These are phyloP conservation scores for Biscogniauxia marginata DNA, from an alignment of 2,329 filamentous ascomycete genomes.

Conservation along the genomic window DNA sequence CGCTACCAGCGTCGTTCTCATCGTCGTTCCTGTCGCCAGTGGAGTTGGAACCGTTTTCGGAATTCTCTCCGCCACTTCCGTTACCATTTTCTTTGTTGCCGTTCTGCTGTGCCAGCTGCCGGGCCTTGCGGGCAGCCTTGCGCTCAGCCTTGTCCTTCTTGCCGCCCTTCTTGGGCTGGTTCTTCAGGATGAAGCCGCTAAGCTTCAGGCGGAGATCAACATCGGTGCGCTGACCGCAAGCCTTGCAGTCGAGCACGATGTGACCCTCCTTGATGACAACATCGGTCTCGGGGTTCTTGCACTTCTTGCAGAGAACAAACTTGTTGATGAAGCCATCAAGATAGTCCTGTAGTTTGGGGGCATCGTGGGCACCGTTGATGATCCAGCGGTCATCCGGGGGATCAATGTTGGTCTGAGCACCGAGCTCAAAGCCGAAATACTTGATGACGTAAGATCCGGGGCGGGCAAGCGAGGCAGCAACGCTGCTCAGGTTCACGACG, in stretches of 20 bases:
- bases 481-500: constrained; percentile 92
- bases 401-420: constrained; percentile 97
- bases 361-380: constrained; percentile 98
- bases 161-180: constrained; percentile 82
- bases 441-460: constrained; percentile 97
- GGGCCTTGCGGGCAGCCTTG: constrained; percentile 89
- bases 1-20: constrained; percentile 70
- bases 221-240: constrained; percentile 88
- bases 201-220: constrained; percentile 94
- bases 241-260: constrained; percentile 96
- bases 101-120: constrained; percentile 66
- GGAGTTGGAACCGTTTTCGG: constrained; percentile 58
- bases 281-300: constrained; percentile 99
- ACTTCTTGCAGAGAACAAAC: constrained; percentile 99
- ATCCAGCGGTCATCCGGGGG: constrained; percentile 99
- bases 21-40: constrained; percentile 49
- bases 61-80: constrained; percentile 63
- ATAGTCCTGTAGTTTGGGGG: constrained; percentile 93
- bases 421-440: constrained; percentile 98
- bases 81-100: constrained; percentile 52
- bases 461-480: constrained; percentile 87
- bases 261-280: constrained; percentile 90
- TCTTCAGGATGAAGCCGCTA: constrained; percentile 96
- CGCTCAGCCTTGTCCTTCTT: constrained; percentile 92
- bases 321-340: constrained; percentile 98